phyloP scores from a whole-genome alignment of 306 rosid species.

The Prunus armeniaca region DNA sequence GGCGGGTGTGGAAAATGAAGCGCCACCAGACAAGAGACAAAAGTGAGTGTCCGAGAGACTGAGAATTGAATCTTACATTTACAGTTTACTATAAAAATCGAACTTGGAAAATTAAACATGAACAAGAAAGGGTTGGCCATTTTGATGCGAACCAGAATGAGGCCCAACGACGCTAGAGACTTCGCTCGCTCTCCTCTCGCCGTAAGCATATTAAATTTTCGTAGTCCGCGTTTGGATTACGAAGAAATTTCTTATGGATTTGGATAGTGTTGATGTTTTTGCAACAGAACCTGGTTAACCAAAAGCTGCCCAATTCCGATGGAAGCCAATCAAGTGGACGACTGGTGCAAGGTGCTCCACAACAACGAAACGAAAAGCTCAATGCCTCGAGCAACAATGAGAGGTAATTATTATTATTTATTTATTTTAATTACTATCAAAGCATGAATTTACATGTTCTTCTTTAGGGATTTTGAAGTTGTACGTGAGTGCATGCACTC shows the following conservation, averaged over 20 bases:
- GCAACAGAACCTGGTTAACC: constrained; percentile 44
- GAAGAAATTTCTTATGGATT: neutral
- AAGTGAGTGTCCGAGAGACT: neutral
- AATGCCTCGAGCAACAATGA: constrained; percentile 34
- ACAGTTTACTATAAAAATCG: neutral
- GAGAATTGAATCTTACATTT: constrained; percentile 12
- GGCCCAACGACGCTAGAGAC: constrained; percentile 30
- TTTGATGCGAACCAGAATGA: constrained; percentile 94
- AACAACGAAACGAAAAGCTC: constrained; percentile 28
- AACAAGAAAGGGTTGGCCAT: constrained; percentile 73
- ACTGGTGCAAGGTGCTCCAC: constrained; percentile 10
- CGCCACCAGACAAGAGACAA: neutral
- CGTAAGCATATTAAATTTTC: constrained; percentile 33
- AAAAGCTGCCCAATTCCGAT: constrained; percentile 36
- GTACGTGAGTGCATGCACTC: constrained; percentile 73
- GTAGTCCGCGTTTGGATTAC: neutral
- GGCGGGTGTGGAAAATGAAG: constrained; percentile 14
- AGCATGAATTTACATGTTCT: neutral
- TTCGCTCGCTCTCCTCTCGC: constrained; percentile 64
- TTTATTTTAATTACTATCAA: neutral
- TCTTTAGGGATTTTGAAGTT: constrained; percentile 55
- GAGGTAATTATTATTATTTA: constrained; percentile 36
- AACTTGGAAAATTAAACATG: constrained; percentile 28
- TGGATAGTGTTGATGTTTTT: neutral
- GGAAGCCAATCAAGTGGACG: constrained; percentile 32